Base-by-base conservation (phyloP, 1,284 basidiomycete species). In the Fomitopsis pinicola region DNA sequence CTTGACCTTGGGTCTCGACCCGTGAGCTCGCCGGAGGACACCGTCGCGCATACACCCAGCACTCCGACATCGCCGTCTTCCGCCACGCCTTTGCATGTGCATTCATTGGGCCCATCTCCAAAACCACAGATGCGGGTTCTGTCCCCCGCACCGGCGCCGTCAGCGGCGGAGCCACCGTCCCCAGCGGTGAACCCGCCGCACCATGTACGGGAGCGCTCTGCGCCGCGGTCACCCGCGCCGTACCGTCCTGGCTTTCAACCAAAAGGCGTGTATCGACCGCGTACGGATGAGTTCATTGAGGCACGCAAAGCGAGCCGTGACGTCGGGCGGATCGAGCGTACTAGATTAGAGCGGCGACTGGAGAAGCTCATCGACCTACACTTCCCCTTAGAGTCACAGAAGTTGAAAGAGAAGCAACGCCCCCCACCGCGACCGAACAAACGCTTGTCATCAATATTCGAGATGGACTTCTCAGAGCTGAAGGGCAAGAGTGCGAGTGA, bases 311-410 rank as follows among this genome's bases (percentile, higher is more conserved):
- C 71, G 4, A 80, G 79, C 54, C 82, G 80, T 10, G 86, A 88
- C 55, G 83, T 81, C n/a, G 80, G 82, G 35, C 83, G 88, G 30
- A 80, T 92, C 46, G 93, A 96, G 71, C 84, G 88, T 46, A 89
- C 91, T 33, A 85, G 95, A 63, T 75, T 95, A 7, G 89, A 91
- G 65, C 79, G 94, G 57, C 80, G 94, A 40, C 81, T 95, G 61
- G 93, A 94, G 70, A 96, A 96, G 78, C 81, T 95, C 45, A 88
- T 95, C 58, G 80, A 83, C 57, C 76, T 96, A 7, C 94, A 96
- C 74, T 96, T 96, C 69, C 86, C 91, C 54, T 63, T 67, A 1
- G 62, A 64, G n/a, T 30, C 55, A 57, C 72, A 71, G 62, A 60
- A 69, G 66, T 61, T 64, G 62, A 70, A 70, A 53, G 36, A 67